These are phyloP conservation scores for Rhipidocladum racemiflorum DNA, from an alignment of 176 grass and related monocot species.

Conservation along the genomic window DNA sequence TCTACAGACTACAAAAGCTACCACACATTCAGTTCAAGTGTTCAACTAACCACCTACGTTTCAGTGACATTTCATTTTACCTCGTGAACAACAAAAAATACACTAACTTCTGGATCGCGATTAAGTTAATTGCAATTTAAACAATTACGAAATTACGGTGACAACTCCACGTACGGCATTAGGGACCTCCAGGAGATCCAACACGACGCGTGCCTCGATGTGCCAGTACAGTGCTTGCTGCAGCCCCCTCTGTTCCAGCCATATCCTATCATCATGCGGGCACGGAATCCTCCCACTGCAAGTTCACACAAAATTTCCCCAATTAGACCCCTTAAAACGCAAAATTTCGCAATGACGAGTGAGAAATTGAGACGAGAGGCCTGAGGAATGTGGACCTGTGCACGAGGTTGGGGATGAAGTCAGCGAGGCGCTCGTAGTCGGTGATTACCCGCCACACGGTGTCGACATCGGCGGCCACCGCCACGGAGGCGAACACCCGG, in stretches of 20 bases:
- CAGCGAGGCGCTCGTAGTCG: constrained; percentile 89
- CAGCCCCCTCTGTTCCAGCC: constrained; percentile 88
- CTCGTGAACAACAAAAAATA: background rate
- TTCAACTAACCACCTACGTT: background rate
- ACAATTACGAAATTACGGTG: background rate
- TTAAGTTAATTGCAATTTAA: background rate
- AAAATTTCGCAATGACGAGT: background rate
- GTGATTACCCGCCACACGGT: constrained; percentile 89
- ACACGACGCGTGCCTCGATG: constrained; percentile 86
- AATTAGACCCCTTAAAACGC: constrained; percentile 6
- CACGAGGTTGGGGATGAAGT: constrained; percentile 92
- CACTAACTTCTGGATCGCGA: background rate
- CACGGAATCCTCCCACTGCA: constrained; percentile 89
- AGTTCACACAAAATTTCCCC: background rate
- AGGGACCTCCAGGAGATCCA: constrained; percentile 78
- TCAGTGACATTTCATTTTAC: background rate
- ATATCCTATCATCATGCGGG: constrained; percentile 77
- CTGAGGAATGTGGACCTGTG: constrained; percentile 46
- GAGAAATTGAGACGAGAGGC: background rate
- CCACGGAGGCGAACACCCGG: constrained; percentile 57
- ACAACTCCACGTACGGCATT: constrained; percentile 46
- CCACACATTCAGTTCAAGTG: background rate
- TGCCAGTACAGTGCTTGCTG: constrained; percentile 93
- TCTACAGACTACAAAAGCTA: background rate
- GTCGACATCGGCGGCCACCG: constrained; percentile 70